Evolutionary conservation across 2,329 filamentous ascomycete genomes (phyloP), one percentile per base, ranked within the genome.

Genomic region (Hymenotorrendiella dingleyae): DNA sequence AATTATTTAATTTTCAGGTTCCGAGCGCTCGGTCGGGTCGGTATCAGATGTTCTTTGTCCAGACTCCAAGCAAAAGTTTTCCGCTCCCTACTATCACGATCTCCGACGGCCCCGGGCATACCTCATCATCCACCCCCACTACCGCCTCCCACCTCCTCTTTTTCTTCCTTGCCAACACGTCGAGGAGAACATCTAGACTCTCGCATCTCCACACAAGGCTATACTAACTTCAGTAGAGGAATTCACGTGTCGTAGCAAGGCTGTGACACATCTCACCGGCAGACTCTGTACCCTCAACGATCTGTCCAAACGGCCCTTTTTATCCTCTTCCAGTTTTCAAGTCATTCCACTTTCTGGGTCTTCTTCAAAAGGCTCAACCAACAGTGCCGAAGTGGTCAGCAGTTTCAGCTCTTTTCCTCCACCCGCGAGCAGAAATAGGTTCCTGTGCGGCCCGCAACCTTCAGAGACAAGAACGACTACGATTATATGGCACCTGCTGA

Each of bases 241-340:
- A 20, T 32, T 20, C 34, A 32, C 41, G 33, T 37, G 34, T 26
- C 12, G 27, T n/a, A 8, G 30, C 36, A 26, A 43, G 42, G 36
- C 42, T 43, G 16, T 39, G 27, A n/a, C 14, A 34, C 36, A 23
- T 23, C 24, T 28, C 22, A 14, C 19, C 20, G 34, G 34, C 34
- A 26, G 6, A 12, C 30, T 34, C 30, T 5, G 16, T 5, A 4
- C 27, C 5, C 32, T 34, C 11, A 21, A 34, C 16, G 32, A 36
- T 36, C 23, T 22, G n/a, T 14, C 28, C 10, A 43, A 22, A 27
- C 42, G 42, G 42, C 35, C 42, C 42, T 43, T 39, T 33, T 43
- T 22, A 29, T 32, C 24, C 20, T 38, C 29, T 21, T 23, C n/a
- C 38, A 27, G 30, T 10, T 20, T 20, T 34, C 9, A 5, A 34